A percentile compares a stretch with the other conserved stretches of the same genome.
Evolutionary conservation across 768 basidiomycete species (phyloP).

Genomic region (Chalciporus chontae): DNA sequence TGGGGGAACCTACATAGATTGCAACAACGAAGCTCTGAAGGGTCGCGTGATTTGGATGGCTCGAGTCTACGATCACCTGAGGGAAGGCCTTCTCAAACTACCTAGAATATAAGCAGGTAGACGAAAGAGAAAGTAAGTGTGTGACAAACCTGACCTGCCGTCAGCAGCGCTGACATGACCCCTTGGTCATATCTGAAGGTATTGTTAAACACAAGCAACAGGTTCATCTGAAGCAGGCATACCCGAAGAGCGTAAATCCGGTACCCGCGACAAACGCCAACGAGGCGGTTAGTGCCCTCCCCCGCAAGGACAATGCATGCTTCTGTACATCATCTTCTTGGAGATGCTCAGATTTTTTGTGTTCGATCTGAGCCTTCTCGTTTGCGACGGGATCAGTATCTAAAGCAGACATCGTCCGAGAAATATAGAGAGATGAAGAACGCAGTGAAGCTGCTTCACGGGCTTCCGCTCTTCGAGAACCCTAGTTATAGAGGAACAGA

Average conservation of each 20-base stretch:
- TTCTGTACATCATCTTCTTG: slow-evolving; percentile 10
- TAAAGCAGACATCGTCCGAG: slow-evolving; percentile 6
- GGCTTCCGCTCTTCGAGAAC: neutral
- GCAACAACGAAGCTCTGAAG: slow-evolving; percentile 59
- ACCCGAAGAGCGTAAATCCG: slow-evolving; percentile 64
- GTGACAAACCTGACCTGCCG: slow-evolving; percentile 43
- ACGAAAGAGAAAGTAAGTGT: neutral
- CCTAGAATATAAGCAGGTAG: slow-evolving; percentile 2
- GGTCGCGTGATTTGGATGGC: slow-evolving; percentile 44
- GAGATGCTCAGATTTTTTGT: neutral
- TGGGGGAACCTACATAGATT: slow-evolving; percentile 42
- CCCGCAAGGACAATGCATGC: slow-evolving; percentile 23
- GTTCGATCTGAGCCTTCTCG: slow-evolving; percentile 5
- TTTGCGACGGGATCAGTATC: slow-evolving; percentile 1
- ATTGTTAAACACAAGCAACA: neutral
- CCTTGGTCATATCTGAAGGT: slow-evolving; percentile 59
- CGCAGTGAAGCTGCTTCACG: neutral
- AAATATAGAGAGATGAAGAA: neutral
- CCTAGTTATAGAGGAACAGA: slow-evolving; percentile 10
- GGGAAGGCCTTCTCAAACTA: slow-evolving; percentile 60
- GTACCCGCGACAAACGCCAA: slow-evolving; percentile 57
- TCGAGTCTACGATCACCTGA: slow-evolving; percentile 42
- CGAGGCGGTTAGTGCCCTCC: slow-evolving; percentile 42
- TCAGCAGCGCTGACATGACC: slow-evolving; percentile 65
- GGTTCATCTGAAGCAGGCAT: slow-evolving; percentile 8